These are phyloP conservation scores for Russula sp. DNA, from an alignment of 768 basidiomycete species.

Conservation along the genomic window DNA sequence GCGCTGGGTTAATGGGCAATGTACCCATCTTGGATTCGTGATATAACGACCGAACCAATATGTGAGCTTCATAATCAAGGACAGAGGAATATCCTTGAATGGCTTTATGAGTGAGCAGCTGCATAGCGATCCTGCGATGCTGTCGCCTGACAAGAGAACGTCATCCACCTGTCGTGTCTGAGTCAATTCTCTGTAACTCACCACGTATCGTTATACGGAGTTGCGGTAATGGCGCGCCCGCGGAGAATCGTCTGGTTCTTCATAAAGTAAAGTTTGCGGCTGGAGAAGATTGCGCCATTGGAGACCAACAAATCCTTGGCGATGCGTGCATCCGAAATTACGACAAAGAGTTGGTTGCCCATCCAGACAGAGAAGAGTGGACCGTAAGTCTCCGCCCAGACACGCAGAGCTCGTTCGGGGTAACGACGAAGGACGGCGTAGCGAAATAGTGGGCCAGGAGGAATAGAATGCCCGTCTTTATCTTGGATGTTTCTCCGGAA, in stretches of 20 bases:
- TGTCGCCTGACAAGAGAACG: constrained; percentile 32
- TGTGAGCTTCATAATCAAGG: constrained; percentile 37
- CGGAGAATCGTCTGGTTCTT: constrained; percentile 41
- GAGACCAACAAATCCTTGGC: constrained; percentile 42
- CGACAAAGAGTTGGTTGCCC: constrained; percentile 43
- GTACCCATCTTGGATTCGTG: constrained; percentile 30
- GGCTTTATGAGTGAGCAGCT: constrained; percentile 32
- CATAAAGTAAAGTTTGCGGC: constrained; percentile 41
- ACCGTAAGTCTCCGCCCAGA: constrained; percentile 41
- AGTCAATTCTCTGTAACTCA: constrained; percentile 17
- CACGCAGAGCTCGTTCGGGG: constrained; percentile 39
- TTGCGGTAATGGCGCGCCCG: constrained; percentile 41
- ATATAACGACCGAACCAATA: constrained; percentile 37
- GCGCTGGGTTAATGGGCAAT: constrained; percentile 36
- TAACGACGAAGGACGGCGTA: constrained; percentile 38
- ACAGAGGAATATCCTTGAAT: constrained; percentile 34
- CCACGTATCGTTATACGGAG: constrained; percentile 42
- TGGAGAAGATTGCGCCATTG: constrained; percentile 43
- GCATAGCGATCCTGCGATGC: constrained; percentile 38
- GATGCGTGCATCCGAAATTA: constrained; percentile 40
- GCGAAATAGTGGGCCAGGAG: constrained; percentile 26
- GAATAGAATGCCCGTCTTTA: constrained; percentile 26
- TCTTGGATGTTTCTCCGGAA: constrained; percentile 24
- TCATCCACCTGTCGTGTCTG: background rate
- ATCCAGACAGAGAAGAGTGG: constrained; percentile 42